phyloP scores from a whole-genome alignment of 2,329 filamentous ascomycete species.

The Aspergillus thermomutatus region DNA sequence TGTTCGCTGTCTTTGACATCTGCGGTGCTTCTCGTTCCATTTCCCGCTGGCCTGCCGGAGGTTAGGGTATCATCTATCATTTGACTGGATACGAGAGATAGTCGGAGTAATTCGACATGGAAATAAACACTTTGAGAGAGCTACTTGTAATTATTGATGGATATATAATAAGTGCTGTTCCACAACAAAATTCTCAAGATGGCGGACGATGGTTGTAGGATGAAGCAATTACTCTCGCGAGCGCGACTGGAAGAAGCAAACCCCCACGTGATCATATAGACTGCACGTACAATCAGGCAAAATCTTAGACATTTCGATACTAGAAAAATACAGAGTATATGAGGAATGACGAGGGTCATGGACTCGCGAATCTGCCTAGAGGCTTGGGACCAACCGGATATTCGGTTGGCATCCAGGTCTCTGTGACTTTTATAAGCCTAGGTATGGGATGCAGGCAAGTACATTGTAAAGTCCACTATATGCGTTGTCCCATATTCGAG shows the following conservation, averaged over 20 bases:
- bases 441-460: background rate
- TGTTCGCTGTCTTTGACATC: conserved; percentile 3
- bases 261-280: too few species aligned
- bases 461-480: background rate
- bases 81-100: background rate
- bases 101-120: background rate
- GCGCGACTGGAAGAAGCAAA: too few species aligned
- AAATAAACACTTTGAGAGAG: background rate
- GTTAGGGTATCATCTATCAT: background rate
- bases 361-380: background rate
- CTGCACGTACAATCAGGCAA: too few species aligned
- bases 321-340: background rate
- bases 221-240: background rate
- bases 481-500: background rate
- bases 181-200: background rate
- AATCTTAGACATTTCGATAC: too few species aligned
- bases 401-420: background rate
- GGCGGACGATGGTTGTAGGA: background rate
- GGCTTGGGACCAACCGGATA: background rate
- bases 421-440: too few species aligned
- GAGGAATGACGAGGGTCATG: too few species aligned
- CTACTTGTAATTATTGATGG: background rate
- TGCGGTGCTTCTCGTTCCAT: conserved; percentile 14
- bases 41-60: conserved; percentile 7
- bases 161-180: background rate